Conservation (phyloP, 345 rosid genomes). For the Chamaenerion angustifolium region DNA sequence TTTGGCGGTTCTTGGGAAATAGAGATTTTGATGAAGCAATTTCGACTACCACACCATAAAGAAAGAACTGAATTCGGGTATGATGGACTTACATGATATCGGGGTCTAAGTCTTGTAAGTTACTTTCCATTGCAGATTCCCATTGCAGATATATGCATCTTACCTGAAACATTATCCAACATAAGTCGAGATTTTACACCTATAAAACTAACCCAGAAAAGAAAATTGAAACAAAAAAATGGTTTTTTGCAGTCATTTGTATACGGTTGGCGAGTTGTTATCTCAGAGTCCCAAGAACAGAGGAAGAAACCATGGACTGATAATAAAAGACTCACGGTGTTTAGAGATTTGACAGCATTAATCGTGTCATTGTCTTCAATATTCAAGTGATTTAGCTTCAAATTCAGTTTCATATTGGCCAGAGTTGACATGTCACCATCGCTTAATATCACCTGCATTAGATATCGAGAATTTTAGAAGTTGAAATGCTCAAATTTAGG, state of each 20-base stretch:
- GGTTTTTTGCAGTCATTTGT: not conserved
- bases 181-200: not conserved
- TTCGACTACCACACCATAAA: too few relatives aligned
- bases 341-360: conserved; percentile 14
- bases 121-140: conserved; percentile 55
- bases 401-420: conserved; percentile 58
- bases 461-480: not conserved
- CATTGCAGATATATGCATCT: conserved; percentile 66
- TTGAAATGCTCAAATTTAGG: not conserved
- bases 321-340: conserved; percentile 24
- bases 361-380: conserved; percentile 12
- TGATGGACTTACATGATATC: conserved; percentile 46
- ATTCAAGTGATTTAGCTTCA: conserved; percentile 35
- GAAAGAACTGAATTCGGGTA: not conserved
- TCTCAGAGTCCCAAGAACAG: not conserved
- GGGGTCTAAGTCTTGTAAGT: conserved; percentile 29
- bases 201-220: not conserved
- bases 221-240: not conserved
- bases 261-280: too few relatives aligned
- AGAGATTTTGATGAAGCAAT: not conserved
- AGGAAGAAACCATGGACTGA: not conserved
- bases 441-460: conserved; percentile 51
- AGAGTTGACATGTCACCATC: conserved; percentile 69
- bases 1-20: too few relatives aligned
- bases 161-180: conserved; percentile 20